Evolutionary conservation across 192 early-diverging fungal species (phyloP), one percentile per base, ranked within the genome.

Genomic region (Diversispora epigaea): DNA sequence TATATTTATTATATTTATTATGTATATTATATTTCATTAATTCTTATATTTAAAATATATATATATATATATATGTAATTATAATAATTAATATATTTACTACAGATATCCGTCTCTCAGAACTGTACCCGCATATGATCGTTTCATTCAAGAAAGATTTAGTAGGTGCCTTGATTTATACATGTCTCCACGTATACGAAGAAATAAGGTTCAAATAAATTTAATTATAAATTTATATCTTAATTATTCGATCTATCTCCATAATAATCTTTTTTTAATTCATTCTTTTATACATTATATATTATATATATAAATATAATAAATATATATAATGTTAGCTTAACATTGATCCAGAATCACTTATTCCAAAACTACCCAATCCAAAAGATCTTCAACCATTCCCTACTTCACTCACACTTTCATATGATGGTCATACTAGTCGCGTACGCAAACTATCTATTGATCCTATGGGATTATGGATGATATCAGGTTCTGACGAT

Each of bases 111-210:
- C 83, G 44, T 87, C 85, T 57, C 87, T 99, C 68, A 91, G 98
- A 49, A 74, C 84, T 39, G 95, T 98, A 43, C 94, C 95, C 32
- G 95, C 89, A 6, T 98, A 97, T 78, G 84, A 88, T 22, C 85
- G 88, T 40, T 98, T 99, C 70, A 89, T 98, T 55, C 90, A 98
- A 78, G 96, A 99, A 80, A 87, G 96, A 58, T 99, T 98, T 82
- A 90, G 98, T 77, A 86, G 98, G 74, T 98, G 96, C 79, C 86
- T 99, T 76, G 98, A 99, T 78, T 84, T 99, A 68, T 99, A 99
- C 78, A 84, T 99, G 64, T 94, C 95, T 40, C 98, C 98, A 40
- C 93, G 98, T 77, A 85, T 93, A 62, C 78, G 87, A 57, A 94
- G 92, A 81, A 95, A 97, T 78, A 91, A 89, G 73, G 83, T 90